phyloP scores from a whole-genome alignment of 2,329 filamentous ascomycete genomes.

The Pestalotiopsis sp. region DNA sequence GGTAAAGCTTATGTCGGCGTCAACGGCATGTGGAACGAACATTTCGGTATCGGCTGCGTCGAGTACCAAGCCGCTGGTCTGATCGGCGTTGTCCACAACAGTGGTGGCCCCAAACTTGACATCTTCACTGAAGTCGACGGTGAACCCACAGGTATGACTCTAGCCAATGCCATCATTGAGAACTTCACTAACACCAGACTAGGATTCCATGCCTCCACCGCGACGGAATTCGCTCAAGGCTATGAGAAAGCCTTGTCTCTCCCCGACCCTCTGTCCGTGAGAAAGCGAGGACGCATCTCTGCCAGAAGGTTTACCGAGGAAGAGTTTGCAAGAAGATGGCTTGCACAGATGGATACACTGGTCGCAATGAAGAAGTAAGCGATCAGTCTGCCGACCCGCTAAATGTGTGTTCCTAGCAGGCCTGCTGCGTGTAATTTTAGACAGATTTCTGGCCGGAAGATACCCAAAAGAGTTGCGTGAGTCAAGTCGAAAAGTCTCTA shows the following conservation, averaged over 20 bases:
- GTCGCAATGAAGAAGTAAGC: constrained; percentile 45
- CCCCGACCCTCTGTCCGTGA: constrained; percentile 72
- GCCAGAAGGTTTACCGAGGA: constrained; percentile 86
- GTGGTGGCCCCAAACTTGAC: constrained; percentile 88
- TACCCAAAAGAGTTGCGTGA: constrained; percentile 3
- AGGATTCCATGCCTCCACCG: constrained; percentile 85
- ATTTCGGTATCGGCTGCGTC: constrained; percentile 97
- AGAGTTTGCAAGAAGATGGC: constrained; percentile 81
- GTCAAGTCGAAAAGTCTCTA: neutral
- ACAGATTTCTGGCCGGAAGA: neutral
- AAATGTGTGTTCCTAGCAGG: neutral
- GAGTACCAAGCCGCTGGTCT: constrained; percentile 96
- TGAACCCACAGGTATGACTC: constrained; percentile 67
- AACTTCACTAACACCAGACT: constrained; percentile 1
- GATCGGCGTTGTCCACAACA: constrained; percentile 90
- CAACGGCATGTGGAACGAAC: constrained; percentile 99
- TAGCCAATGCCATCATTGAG: constrained; percentile 8
- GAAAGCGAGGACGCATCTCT: constrained; percentile 74
- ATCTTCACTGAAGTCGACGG: constrained; percentile 85
- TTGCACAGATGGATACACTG: constrained; percentile 71
- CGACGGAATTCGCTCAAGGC: constrained; percentile 75
- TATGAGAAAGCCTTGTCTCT: constrained; percentile 78
- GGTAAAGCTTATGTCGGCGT: constrained; percentile 79
- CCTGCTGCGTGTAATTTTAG: neutral
- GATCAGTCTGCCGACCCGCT: neutral